phyloP scores from a whole-genome alignment of 2,329 filamentous ascomycete species.

The Ceratocystis cacaofunesta region DNA sequence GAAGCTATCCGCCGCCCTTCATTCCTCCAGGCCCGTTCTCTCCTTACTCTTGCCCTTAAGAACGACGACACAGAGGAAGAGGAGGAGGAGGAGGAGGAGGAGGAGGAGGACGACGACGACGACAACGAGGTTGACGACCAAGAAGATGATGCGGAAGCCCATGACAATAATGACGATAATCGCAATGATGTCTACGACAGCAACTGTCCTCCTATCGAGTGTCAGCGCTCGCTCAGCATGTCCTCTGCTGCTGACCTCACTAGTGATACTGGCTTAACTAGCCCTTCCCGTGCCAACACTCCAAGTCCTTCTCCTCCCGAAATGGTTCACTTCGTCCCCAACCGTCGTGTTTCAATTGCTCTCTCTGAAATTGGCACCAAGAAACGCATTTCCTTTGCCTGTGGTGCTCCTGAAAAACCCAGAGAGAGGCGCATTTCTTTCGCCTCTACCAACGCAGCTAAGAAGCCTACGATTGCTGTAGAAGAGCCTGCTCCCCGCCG shows the following conservation, averaged over 20 bases:
- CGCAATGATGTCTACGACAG: slow-evolving; percentile 41
- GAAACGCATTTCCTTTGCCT: slow-evolving; percentile 18
- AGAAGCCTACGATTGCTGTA: slow-evolving; percentile 8
- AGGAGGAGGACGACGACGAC: slow-evolving; percentile 31
- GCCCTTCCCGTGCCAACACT: slow-evolving; percentile 71
- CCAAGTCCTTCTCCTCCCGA: slow-evolving; percentile 72
- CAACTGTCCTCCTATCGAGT: slow-evolving; percentile 42
- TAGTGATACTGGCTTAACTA: slow-evolving; percentile 86
- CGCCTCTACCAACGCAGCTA: background rate
- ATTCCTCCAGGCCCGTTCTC: slow-evolving; percentile 34
- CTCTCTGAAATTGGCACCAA: slow-evolving; percentile 13
- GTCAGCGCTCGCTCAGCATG: slow-evolving; percentile 35
- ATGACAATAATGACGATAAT: slow-evolving; percentile 41
- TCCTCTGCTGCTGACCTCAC: slow-evolving; percentile 81
- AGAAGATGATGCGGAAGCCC: slow-evolving; percentile 27
- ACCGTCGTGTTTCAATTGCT: slow-evolving; percentile 17
- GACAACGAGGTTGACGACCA: slow-evolving; percentile 45
- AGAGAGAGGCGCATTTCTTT: slow-evolving; percentile 7
- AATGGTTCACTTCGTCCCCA: slow-evolving; percentile 28
- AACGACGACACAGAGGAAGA: slow-evolving; percentile 42
- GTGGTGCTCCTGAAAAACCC: slow-evolving; percentile 4
- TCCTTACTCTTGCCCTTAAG: slow-evolving; percentile 74
- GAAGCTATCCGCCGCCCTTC: slow-evolving; percentile 18
- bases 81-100: slow-evolving; percentile 45
- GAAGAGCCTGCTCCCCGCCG: slow-evolving; percentile 29